These are phyloP conservation scores for Monosporascus sp. DNA, from an alignment of 2,329 filamentous ascomycete genomes.

Conservation along the genomic window DNA sequence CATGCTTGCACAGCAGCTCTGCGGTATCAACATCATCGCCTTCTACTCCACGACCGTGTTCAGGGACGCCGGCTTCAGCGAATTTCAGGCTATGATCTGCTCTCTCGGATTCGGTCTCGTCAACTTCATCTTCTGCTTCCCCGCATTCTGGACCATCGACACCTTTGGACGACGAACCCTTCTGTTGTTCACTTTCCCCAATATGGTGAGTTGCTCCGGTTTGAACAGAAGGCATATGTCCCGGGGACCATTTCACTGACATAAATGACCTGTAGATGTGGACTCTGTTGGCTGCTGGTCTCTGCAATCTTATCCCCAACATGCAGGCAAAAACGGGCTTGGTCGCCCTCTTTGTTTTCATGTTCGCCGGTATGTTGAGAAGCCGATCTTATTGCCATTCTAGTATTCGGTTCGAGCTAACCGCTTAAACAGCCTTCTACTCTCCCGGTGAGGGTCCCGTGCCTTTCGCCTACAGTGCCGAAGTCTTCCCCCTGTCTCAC, in stretches of 20 bases:
- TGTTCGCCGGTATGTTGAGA: constrained; percentile 37
- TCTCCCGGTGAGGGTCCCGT: constrained; percentile 62
- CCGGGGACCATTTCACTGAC: not conserved
- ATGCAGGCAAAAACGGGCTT: constrained; percentile 30
- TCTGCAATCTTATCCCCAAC: constrained; percentile 46
- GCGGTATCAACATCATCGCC: constrained; percentile 66
- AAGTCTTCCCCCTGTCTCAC: constrained; percentile 66
- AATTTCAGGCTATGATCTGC: constrained; percentile 52
- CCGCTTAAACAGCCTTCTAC: constrained; percentile 42
- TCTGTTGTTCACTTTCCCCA: constrained; percentile 60
- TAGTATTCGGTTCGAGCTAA: too few relatives aligned
- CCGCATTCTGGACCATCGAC: constrained; percentile 61
- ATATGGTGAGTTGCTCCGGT: constrained; percentile 38
- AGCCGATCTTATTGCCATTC: too few relatives aligned
- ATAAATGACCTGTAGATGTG: constrained; percentile 36
- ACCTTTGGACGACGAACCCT: constrained; percentile 59
- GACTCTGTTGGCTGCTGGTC: constrained; percentile 58
- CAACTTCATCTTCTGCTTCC: constrained; percentile 62
- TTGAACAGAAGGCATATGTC: not conserved
- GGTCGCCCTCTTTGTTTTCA: constrained; percentile 54
- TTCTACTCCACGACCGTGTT: constrained; percentile 68
- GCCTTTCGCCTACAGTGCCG: constrained; percentile 63
- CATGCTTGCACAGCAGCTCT: constrained; percentile 75
- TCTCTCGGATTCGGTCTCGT: constrained; percentile 61
- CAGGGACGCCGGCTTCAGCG: constrained; percentile 47